Evolutionary conservation across 768 basidiomycete species (phyloP).

Genomic region (Russula foetens): DNA sequence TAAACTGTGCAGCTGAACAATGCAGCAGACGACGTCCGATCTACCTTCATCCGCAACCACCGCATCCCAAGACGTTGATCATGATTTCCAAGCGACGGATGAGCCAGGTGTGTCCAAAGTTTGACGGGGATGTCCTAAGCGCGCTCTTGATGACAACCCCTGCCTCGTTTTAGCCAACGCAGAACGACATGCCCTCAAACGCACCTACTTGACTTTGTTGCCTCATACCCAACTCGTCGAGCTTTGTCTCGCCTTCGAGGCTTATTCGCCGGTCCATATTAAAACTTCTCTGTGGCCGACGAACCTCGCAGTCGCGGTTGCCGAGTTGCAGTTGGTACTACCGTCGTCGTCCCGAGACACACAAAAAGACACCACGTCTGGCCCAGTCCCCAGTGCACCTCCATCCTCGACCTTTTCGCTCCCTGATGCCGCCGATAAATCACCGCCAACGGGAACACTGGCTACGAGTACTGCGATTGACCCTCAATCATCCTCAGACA

Average conservation of each 20-base stretch:
- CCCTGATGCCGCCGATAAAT: background rate
- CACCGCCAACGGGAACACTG: conserved; percentile 22
- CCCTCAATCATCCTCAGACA: background rate
- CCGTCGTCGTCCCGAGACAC: conserved; percentile 19
- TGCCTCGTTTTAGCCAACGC: conserved; percentile 29
- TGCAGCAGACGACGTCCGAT: conserved; percentile 41
- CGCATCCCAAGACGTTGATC: conserved; percentile 21
- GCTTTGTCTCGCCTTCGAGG: conserved; percentile 64
- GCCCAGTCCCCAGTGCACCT: conserved; percentile 21
- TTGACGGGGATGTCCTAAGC: background rate
- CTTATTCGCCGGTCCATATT: conserved; percentile 56
- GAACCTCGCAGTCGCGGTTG: conserved; percentile 59
- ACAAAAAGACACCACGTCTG: conserved; percentile 14
- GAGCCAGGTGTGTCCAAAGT: conserved; percentile 3
- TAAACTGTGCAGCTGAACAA: conserved; percentile 69
- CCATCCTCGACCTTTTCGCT: conserved; percentile 18
- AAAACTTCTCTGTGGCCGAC: conserved; percentile 65
- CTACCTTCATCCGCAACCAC: conserved; percentile 30
- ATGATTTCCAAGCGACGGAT: conserved; percentile 23
- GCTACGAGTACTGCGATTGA: background rate
- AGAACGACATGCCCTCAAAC: conserved; percentile 53
- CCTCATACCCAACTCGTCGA: conserved; percentile 69
- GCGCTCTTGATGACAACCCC: background rate
- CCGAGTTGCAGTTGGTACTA: conserved; percentile 31
- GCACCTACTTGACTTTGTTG: conserved; percentile 61